Base-by-base conservation (phyloP, 2,329 filamentous ascomycete species). In the Ceratocystis destructans region DNA sequence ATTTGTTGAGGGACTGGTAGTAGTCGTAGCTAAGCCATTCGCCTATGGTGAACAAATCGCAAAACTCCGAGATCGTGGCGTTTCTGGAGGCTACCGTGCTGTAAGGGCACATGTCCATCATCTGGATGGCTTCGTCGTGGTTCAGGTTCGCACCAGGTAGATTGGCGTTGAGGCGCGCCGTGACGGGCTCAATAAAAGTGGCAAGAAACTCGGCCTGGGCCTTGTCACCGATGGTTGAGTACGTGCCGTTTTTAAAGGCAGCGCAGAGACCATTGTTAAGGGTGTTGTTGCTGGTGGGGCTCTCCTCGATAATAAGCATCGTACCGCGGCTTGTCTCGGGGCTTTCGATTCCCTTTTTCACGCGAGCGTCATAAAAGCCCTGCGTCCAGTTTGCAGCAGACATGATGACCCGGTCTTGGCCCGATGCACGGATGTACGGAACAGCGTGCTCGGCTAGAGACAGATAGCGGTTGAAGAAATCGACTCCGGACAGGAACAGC, bases 31-130 rank as follows among this genome's bases (percentile, higher is more conserved):
- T 77, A 45, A 78, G 76, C 89, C 90, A 96, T 75, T 96, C 90
- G 0, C 81, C 74, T 15, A 79, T 73, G 0, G 83, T 86, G 76
- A 96, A 96, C 31, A 96, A 78, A 15, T 74, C 73, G 75, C 92
- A 96, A 76, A 96, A 95, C 0, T 79, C 77, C 0, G 90, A 90
- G 8, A 87, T 73, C 0, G 67, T 69, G 3, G 77, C 81, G 2
- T 80, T 76, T 0, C 75, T 72, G 5, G 83, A 79, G 7, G 87
- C 84, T n/a, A 96, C 84, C 0, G 89, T 93, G 70, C 87, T 82
- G 76, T 90, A 96, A 0, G 92, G 87, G 72, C 92, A 96, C 68
- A 96, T 79, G 71, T 96, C 90, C 90, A 96, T 96, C 44, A 96
- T 73, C 67, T 81, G 82, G 66, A 91, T 78, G 0, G 85, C 83